Conservation (phyloP, 1,284 basidiomycete genomes). For the Pseudozyma sp. region DNA sequence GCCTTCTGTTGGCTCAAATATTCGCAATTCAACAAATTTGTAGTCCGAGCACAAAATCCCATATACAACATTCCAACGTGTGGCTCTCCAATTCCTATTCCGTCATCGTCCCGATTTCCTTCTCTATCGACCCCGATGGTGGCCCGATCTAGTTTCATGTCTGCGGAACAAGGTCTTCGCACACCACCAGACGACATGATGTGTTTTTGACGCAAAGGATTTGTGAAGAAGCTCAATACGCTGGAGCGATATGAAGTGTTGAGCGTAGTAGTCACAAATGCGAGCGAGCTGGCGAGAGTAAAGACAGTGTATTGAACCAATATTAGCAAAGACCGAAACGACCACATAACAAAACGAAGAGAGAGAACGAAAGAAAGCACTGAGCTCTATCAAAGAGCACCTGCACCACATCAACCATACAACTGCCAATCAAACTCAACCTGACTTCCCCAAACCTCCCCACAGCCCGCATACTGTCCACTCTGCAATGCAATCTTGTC, state of each 20-base stretch:
- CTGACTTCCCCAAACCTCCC: slow-evolving; percentile 38
- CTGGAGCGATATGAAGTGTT: too few relatives aligned
- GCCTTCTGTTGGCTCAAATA: background rate
- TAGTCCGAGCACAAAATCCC: background rate
- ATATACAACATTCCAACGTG: background rate
- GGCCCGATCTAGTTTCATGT: too few relatives aligned
- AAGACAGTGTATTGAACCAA: slow-evolving; percentile 1
- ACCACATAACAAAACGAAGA: background rate
- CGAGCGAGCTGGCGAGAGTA: too few relatives aligned
- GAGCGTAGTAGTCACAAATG: too few relatives aligned
- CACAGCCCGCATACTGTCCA: slow-evolving; percentile 30
- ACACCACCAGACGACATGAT: too few relatives aligned
- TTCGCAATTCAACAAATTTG: background rate
- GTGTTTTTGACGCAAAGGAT: too few relatives aligned
- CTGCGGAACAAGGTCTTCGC: too few relatives aligned
- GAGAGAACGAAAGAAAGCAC: background rate
- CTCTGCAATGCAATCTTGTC: slow-evolving; percentile 28
- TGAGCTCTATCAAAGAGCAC: background rate
- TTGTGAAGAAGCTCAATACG: too few relatives aligned
- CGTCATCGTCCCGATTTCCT: too few relatives aligned
- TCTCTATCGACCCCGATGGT: too few relatives aligned
- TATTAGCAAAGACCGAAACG: background rate
- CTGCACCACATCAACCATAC: slow-evolving; percentile 25
- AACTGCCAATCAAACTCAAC: slow-evolving; percentile 61
- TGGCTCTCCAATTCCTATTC: too few relatives aligned